These are phyloP conservation scores for Penstemon barbatus DNA, from an alignment of 257 asterid species.

Conservation along the genomic window DNA sequence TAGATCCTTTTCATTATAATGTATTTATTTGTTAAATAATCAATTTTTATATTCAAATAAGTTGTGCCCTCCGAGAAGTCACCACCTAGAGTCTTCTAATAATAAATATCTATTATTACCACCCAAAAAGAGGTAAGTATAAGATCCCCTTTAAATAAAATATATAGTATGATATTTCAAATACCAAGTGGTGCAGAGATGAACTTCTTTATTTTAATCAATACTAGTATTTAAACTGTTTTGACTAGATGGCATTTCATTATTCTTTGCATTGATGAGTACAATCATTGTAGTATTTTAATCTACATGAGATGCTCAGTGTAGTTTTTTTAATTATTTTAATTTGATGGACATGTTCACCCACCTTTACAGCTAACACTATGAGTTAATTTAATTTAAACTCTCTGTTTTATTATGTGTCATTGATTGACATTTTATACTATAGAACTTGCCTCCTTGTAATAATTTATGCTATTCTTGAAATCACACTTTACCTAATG, in stretches of 20 bases:
- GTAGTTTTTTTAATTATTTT: neutral
- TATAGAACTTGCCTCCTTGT: neutral
- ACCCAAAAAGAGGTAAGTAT: neutral
- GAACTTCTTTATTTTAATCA: too few species aligned
- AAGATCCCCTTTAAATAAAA: neutral
- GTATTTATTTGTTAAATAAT: neutral
- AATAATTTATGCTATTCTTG: neutral
- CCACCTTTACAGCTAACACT: conserved; percentile 18
- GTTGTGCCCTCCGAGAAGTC: conserved; percentile 19
- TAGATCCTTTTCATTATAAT: neutral
- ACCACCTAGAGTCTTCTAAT: neutral
- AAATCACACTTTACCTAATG: neutral
- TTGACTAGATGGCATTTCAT: conserved; percentile 23
- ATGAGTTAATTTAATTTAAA: conserved; percentile 2
- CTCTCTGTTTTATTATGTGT: neutral
- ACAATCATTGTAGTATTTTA: conserved; percentile 19
- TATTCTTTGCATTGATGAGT: conserved; percentile 16
- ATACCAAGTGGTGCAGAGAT: neutral
- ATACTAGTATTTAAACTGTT: neutral
- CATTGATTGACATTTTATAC: neutral
- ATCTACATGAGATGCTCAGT: conserved; percentile 23
- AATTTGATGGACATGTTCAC: conserved; percentile 21
- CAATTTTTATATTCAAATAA: conserved; percentile 5
- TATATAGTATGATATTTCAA: neutral
- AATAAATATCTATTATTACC: neutral